A percentile compares a stretch with the other conserved stretches of the same genome.
phyloP scores from a whole-genome alignment of 2,329 filamentous ascomycete species.

The Fusarium penzigii region DNA sequence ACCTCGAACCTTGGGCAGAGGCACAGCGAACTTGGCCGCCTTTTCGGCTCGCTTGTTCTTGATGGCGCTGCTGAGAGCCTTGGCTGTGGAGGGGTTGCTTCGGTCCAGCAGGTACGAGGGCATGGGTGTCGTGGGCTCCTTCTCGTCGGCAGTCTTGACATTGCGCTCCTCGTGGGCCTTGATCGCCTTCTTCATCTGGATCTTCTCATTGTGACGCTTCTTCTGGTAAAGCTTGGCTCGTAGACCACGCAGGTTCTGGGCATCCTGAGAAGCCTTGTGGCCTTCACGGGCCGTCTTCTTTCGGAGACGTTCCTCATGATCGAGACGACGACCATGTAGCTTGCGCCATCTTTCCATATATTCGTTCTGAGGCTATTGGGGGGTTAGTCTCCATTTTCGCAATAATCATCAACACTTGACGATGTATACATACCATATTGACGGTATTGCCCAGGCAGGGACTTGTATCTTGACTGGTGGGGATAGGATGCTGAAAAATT shows the following conservation, averaged over 20 bases:
- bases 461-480: slow-evolving; percentile 19
- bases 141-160: slow-evolving; percentile 81
- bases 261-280: slow-evolving; percentile 85
- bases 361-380: slow-evolving; percentile 72
- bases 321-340: slow-evolving; percentile 56
- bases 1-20: slow-evolving; percentile 86
- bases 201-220: slow-evolving; percentile 96
- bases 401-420: not conserved
- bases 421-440: slow-evolving; percentile 38
- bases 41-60: slow-evolving; percentile 96
- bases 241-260: slow-evolving; percentile 89
- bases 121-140: slow-evolving; percentile 78
- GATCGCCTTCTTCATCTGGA: slow-evolving; percentile 95
- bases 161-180: slow-evolving; percentile 95
- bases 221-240: slow-evolving; percentile 92
- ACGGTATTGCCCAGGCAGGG: slow-evolving; percentile 27
- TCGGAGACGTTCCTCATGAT: slow-evolving; percentile 85
- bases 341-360: slow-evolving; percentile 74
- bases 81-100: slow-evolving; percentile 55
- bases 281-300: slow-evolving; percentile 87
- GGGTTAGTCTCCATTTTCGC: slow-evolving; percentile 18
- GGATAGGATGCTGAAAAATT: slow-evolving; percentile 30
- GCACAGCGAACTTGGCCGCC: slow-evolving; percentile 89
- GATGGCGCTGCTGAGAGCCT: slow-evolving; percentile 80
- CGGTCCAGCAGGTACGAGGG: slow-evolving; percentile 94